phyloP scores from a whole-genome alignment of 164 flowering plant genomes.

The Brasenia schreberi region DNA sequence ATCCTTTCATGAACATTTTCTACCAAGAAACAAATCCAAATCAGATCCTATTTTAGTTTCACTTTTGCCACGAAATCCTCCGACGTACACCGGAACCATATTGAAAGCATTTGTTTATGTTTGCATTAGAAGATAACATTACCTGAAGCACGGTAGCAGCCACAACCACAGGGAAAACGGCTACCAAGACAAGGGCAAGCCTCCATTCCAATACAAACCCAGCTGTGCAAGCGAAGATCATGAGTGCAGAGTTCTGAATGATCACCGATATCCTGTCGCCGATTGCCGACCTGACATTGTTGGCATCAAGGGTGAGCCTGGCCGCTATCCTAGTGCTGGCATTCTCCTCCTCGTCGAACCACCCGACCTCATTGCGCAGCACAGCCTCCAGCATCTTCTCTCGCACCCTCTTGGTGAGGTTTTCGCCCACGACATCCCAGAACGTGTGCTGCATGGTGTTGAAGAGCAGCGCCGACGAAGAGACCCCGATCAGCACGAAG shows the following conservation, averaged over 20 bases:
- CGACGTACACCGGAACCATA: not conserved
- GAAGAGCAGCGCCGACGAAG: slow-evolving; percentile 84
- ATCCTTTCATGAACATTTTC: slow-evolving; percentile 97
- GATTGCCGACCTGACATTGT: slow-evolving; percentile 90
- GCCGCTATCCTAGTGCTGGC: slow-evolving; percentile 85
- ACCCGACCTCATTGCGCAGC: slow-evolving; percentile 80
- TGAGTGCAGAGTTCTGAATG: slow-evolving; percentile 89
- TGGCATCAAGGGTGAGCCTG: slow-evolving; percentile 86
- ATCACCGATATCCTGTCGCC: slow-evolving; percentile 94
- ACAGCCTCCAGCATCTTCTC: slow-evolving; percentile 88
- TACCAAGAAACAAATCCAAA: slow-evolving; percentile 14
- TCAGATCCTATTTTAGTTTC: not conserved
- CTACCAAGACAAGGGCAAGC: slow-evolving; percentile 85
- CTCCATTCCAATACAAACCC: slow-evolving; percentile 97
- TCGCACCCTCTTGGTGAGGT: slow-evolving; percentile 79
- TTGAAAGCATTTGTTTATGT: not conserved
- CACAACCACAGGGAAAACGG: slow-evolving; percentile 93
- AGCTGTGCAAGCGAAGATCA: slow-evolving; percentile 92
- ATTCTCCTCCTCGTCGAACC: slow-evolving; percentile 97
- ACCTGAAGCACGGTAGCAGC: slow-evolving; percentile 98
- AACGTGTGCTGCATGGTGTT: slow-evolving; percentile 85
- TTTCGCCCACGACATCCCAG: slow-evolving; percentile 97
- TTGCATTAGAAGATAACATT: not conserved
- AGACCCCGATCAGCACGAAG: slow-evolving; percentile 77
- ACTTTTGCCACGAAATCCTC: no score